These are phyloP conservation scores for Perkinsela sp. DNA, from an alignment of 208 protist genomes.

Conservation along the genomic window DNA sequence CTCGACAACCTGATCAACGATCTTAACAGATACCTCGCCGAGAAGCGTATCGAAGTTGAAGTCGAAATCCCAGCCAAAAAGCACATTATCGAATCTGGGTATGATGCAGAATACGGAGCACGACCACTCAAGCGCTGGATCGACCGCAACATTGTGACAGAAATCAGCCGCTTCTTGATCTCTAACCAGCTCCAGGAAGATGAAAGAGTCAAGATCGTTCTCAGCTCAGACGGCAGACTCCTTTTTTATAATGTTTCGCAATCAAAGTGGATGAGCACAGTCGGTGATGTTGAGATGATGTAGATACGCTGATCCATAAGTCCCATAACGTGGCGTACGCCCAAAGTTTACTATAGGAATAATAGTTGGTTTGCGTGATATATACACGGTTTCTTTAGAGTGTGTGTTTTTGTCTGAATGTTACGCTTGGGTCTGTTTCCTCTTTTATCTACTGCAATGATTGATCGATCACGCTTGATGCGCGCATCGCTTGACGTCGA, in stretches of 20 bases:
- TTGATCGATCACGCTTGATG: not conserved
- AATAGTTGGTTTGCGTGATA: too few species aligned
- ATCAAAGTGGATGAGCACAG: not conserved
- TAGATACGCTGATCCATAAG: too few species aligned
- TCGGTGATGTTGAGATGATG: not conserved
- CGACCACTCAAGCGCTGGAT: constrained; percentile 54
- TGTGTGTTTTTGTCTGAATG: too few species aligned
- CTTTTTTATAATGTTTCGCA: not conserved
- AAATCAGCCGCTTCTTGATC: constrained; percentile 54
- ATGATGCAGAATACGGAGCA: constrained; percentile 58
- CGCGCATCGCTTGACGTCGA: constrained; percentile 50
- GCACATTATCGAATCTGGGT: constrained; percentile 26
- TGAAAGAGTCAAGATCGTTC: constrained; percentile 20
- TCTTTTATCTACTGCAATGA: not conserved
- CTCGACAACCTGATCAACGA: constrained; percentile 16
- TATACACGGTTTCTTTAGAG: too few species aligned
- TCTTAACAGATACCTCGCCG: constrained; percentile 26
- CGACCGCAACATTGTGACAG: constrained; percentile 55
- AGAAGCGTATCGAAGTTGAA: constrained; percentile 17
- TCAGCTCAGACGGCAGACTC: constrained; percentile 7
- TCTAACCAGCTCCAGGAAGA: constrained; percentile 25
- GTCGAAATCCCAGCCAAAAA: constrained; percentile 23
- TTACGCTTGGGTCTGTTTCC: too few species aligned
- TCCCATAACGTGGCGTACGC: too few species aligned
- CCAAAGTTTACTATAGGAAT: too few species aligned